Base-by-base conservation (phyloP, 495 filamentous ascomycete species). In the Penicillium psychrofluorescens region DNA sequence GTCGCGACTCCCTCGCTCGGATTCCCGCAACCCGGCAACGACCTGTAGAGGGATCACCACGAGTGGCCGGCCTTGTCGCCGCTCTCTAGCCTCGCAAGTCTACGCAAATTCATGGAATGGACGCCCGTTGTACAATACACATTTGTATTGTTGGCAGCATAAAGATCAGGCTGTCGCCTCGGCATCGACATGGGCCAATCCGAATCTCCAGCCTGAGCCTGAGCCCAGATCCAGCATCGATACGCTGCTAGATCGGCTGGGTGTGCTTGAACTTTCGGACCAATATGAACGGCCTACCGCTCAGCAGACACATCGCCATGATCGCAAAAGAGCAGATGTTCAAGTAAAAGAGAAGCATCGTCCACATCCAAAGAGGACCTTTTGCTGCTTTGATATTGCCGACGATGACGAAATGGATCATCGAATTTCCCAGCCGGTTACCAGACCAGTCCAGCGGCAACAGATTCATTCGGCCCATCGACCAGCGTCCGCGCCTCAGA, bases 71-170 rank as follows among this genome's bases (percentile, higher is more conserved):
- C 84, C 85, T 12, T 98, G 92, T 66, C 77, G 90, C 52, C 79
- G 88, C 29, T 59, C 74, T 13, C 60, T 92, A 35, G 74, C 73
- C 42, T 56, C 22, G 4, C 2, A 22, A 22, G 6, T 4, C 54
- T 38, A 70, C 46, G 42, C 58, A 45, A 49, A 59, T 61, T 15
- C 59, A 55, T 45, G 62, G 66, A 54, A 60, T 69, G 51, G 63
- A 57, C 33, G 46, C 67, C 40, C 56, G 63, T 37, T 53, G 71
- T 38, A 58, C 67, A 11, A 36, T 41, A 53, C 51, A 44, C 69
- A 68, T 28, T 63, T 77, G 43, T 98, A 88, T 59, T 98, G 92
- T 73, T 94, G 88, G 84, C 86, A 94, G 56, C 92, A 98, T 64
- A 88, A 87, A 52, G 88, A 94, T 46, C 92, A 98, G 61, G 88